A percentile compares a stretch with the other conserved stretches of the same genome.
Evolutionary conservation across 2,329 filamentous ascomycete species (phyloP).

Genomic region (Colletotrichum sojae): DNA sequence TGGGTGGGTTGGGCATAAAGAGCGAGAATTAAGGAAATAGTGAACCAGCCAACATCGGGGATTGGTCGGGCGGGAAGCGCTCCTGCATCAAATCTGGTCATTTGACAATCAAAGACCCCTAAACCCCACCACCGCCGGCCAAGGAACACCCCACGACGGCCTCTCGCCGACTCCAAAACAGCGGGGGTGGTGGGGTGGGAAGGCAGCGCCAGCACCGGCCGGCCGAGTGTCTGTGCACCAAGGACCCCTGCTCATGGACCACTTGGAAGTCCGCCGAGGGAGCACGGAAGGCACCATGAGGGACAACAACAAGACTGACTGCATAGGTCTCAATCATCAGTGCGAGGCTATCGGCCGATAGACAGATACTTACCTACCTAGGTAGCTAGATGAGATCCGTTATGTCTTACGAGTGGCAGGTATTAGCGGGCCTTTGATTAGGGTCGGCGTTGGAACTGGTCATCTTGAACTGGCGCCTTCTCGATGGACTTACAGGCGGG

Average conservation of each 20-base stretch:
- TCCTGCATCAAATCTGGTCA: slow-evolving; percentile 33
- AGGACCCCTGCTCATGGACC: slow-evolving; percentile 17
- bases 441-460: too few species aligned
- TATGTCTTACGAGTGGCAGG: too few species aligned
- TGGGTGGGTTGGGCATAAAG: neutral
- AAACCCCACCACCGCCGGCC: slow-evolving; percentile 24
- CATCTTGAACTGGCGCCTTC: too few species aligned
- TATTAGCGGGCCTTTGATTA: too few species aligned
- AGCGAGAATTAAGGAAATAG: neutral
- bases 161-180: slow-evolving; percentile 17
- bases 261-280: slow-evolving; percentile 5
- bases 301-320: too few species aligned
- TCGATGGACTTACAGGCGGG: too few species aligned
- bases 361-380: too few species aligned
- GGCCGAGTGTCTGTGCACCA: neutral
- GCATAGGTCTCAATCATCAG: too few species aligned
- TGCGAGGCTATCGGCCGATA: too few species aligned
- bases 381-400: too few species aligned
- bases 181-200: slow-evolving; percentile 4
- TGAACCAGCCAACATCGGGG: neutral
- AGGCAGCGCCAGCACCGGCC: slow-evolving; percentile 4
- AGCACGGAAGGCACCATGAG: neutral
- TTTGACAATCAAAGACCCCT: slow-evolving; percentile 35
- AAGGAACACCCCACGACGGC: slow-evolving; percentile 15
- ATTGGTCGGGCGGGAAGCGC: slow-evolving; percentile 4